Percentiles rank a stretch among this genome's conserved stretches.
phyloP scores from a whole-genome alignment of 1,139 yeast genomes.

The Sporopachydermia cereana region DNA sequence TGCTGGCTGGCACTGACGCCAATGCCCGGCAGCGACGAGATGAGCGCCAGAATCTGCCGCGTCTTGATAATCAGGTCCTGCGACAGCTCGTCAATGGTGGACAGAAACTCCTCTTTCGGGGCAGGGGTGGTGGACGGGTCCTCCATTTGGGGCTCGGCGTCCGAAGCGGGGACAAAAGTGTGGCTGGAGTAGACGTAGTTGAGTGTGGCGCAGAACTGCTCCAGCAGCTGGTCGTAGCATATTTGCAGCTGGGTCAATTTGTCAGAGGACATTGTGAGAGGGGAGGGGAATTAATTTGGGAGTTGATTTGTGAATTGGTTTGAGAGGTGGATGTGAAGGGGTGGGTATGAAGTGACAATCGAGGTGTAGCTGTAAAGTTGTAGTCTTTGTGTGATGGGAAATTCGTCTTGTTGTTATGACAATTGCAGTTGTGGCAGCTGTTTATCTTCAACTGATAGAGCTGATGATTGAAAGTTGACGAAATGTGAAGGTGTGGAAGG shows the following conservation, averaged over 20 bases:
- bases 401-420: too few species aligned
- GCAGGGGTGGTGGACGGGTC: slow-evolving; percentile 36
- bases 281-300: too few species aligned
- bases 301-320: too few species aligned
- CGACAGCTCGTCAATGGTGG: slow-evolving; percentile 60
- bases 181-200: slow-evolving; percentile 73
- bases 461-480: too few species aligned
- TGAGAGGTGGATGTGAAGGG: too few species aligned
- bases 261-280: slow-evolving; percentile 57
- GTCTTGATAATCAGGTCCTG: slow-evolving; percentile 78
- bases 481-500: too few species aligned
- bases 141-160: slow-evolving; percentile 37
- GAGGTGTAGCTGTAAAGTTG: too few species aligned
- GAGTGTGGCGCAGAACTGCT: slow-evolving; percentile 84
- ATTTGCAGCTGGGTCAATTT: slow-evolving; percentile 85
- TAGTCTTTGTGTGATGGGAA: too few species aligned
- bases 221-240: slow-evolving; percentile 81
- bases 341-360: too few species aligned
- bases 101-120: slow-evolving; percentile 37
- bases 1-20: slow-evolving; percentile 77
- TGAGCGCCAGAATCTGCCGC: slow-evolving; percentile 74
- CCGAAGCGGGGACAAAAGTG: slow-evolving; percentile 37
- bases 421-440: too few species aligned
- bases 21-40: slow-evolving; percentile 86
- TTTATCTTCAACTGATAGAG: too few species aligned